Evolutionary conservation across 345 rosid genomes (phyloP).

Genomic region (Eucalyptus regnans): DNA sequence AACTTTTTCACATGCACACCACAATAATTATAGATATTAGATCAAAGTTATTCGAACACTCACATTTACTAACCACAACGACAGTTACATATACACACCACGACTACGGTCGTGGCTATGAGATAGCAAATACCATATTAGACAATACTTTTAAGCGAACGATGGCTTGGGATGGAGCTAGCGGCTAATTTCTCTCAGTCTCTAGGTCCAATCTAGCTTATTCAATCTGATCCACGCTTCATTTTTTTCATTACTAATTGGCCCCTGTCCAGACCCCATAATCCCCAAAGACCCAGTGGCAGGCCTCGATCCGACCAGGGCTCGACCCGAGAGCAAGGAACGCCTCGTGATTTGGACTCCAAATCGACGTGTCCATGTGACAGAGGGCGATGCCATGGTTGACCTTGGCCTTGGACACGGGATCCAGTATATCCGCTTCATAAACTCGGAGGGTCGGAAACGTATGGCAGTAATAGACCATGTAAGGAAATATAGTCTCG

Average conservation of each 20-base stretch:
- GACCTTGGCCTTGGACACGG: constrained; percentile 22
- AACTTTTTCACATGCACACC: neutral
- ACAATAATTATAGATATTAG: neutral
- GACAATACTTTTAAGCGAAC: neutral
- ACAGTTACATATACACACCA: neutral
- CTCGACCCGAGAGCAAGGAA: constrained; percentile 56
- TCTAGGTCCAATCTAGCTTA: neutral
- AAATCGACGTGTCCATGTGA: constrained; percentile 66
- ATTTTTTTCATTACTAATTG: constrained; percentile 2
- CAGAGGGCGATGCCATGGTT: constrained; percentile 79
- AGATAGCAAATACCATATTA: neutral
- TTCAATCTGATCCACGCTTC: neutral
- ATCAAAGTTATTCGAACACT: neutral
- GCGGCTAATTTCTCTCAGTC: neutral
- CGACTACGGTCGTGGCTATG: neutral
- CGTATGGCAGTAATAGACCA: constrained; percentile 74
- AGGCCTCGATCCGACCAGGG: constrained; percentile 69
- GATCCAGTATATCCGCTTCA: constrained; percentile 57
- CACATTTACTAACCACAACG: neutral
- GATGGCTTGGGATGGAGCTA: neutral
- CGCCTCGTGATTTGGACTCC: constrained; percentile 80
- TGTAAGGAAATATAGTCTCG: constrained; percentile 70
- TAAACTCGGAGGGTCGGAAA: constrained; percentile 81
- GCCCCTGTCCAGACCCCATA: constrained; percentile 58
- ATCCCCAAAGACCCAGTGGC: constrained; percentile 82